phyloP scores from a whole-genome alignment of 2,329 filamentous ascomycete species.

The Thermoascus crustaceus region DNA sequence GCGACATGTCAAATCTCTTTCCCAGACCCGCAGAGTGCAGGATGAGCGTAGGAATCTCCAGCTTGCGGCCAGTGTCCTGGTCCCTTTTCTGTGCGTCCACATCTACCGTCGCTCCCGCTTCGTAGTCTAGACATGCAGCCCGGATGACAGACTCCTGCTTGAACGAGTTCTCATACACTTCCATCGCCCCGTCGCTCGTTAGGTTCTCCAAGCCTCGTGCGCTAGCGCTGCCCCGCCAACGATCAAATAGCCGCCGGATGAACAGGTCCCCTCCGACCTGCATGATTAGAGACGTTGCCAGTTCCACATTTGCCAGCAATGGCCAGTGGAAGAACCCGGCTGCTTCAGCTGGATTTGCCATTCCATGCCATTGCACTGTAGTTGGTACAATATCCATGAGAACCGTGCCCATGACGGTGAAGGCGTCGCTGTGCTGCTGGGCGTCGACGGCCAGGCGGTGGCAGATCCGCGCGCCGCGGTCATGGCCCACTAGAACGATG shows the following conservation, averaged over 20 bases:
- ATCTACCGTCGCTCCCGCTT: slow-evolving; percentile 37
- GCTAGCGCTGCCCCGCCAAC: slow-evolving; percentile 19
- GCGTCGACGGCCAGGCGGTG: slow-evolving; percentile 42
- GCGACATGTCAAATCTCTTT: slow-evolving; percentile 34
- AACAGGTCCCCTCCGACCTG: slow-evolving; percentile 36
- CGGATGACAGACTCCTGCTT: slow-evolving; percentile 34
- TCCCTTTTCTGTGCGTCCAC: slow-evolving; percentile 37
- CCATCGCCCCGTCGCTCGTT: slow-evolving; percentile 29
- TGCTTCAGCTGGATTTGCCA: slow-evolving; percentile 30
- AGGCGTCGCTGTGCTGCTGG: slow-evolving; percentile 14
- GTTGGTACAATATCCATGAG: slow-evolving; percentile 46
- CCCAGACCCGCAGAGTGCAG: slow-evolving; percentile 40
- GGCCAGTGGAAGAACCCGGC: slow-evolving; percentile 44
- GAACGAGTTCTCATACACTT: slow-evolving; percentile 39
- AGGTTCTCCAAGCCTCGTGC: slow-evolving; percentile 9
- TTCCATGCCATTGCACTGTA: slow-evolving; percentile 37
- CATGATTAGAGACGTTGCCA: slow-evolving; percentile 37
- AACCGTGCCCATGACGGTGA: slow-evolving; percentile 33
- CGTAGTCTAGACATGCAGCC: slow-evolving; percentile 42
- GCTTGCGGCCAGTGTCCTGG: slow-evolving; percentile 37
- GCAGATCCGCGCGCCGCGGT: slow-evolving; percentile 43
- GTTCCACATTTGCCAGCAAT: slow-evolving; percentile 40
- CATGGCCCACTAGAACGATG: slow-evolving; percentile 43
- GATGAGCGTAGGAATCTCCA: slow-evolving; percentile 36
- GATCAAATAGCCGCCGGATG: slow-evolving; percentile 24